These are phyloP conservation scores for Schwanniomyces pseudopolymorphus DNA, from an alignment of 805 yeast species.

Conservation along the genomic window DNA sequence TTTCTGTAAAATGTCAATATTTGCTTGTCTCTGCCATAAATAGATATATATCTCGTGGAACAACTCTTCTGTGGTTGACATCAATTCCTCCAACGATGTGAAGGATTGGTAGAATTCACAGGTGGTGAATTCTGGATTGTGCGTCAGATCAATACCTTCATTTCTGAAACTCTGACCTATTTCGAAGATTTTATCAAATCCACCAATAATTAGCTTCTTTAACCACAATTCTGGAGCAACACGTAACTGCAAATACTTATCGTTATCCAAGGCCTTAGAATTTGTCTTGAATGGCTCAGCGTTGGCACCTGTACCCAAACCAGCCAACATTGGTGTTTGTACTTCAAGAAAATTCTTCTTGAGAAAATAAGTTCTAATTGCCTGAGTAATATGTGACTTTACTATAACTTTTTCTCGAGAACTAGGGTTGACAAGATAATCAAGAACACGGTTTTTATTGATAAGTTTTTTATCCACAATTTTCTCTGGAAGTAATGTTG, in stretches of 20 bases:
- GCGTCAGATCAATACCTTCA: constrained; percentile 91
- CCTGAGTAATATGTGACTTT: constrained; percentile 54
- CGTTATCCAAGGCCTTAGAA: constrained; percentile 31
- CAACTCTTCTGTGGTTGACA: constrained; percentile 60
- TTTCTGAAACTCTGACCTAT: constrained; percentile 84
- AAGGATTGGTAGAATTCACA: constrained; percentile 86
- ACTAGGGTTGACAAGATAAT: constrained; percentile 60
- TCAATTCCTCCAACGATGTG: constrained; percentile 64
- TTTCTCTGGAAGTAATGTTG: constrained; percentile 52
- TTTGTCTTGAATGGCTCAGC: constrained; percentile 81
- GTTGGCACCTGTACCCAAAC: constrained; percentile 81
- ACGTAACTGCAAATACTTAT: constrained; percentile 54
- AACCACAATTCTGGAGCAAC: constrained; percentile 97
- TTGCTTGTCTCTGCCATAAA: constrained; percentile 10
- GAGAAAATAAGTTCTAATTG: constrained; percentile 59
- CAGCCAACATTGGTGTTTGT: constrained; percentile 81
- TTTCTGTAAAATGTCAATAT: constrained; percentile 12
- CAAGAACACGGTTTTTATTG: constrained; percentile 68
- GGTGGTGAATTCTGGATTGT: constrained; percentile 90
- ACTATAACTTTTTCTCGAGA: constrained; percentile 48
- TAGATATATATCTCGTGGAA: constrained; percentile 39
- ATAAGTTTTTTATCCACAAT: constrained; percentile 55
- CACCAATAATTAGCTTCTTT: constrained; percentile 77
- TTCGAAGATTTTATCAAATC: constrained; percentile 85
- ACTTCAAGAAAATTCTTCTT: constrained; percentile 69